phyloP scores from a whole-genome alignment of 805 yeast species.

The Kuraishia floccosa region DNA sequence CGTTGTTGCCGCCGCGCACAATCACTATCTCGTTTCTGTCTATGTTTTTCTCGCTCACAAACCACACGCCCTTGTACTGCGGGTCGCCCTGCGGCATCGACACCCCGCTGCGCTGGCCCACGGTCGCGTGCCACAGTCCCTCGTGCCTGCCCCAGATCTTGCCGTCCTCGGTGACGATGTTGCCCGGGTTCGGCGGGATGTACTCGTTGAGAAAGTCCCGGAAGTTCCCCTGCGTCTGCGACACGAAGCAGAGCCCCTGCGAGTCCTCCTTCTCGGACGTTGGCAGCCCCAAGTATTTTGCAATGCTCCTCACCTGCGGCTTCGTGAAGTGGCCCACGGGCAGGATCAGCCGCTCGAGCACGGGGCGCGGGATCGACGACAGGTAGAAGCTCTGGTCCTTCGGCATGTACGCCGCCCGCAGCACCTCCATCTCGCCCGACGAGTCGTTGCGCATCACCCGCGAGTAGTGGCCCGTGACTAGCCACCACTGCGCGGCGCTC shows the following conservation, averaged over 20 bases:
- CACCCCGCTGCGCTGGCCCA: slow-evolving; percentile 76
- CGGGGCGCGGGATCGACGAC: slow-evolving; percentile 44
- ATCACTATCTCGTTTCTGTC: slow-evolving; percentile 67
- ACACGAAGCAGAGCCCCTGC: slow-evolving; percentile 89
- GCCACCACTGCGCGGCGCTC: slow-evolving; percentile 49
- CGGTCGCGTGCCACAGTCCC: slow-evolving; percentile 92
- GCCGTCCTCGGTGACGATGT: slow-evolving; percentile 69
- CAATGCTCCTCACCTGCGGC: slow-evolving; percentile 62
- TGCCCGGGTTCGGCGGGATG: slow-evolving; percentile 63
- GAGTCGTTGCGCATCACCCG: slow-evolving; percentile 28
- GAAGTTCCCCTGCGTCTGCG: slow-evolving; percentile 48
- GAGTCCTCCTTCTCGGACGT: slow-evolving; percentile 84
- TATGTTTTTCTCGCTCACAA: slow-evolving; percentile 58
- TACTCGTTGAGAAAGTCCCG: slow-evolving; percentile 66
- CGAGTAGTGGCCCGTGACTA: slow-evolving; percentile 84
- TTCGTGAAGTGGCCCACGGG: slow-evolving; percentile 78
- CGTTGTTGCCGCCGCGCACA: slow-evolving; percentile 57
- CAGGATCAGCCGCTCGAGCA: slow-evolving; percentile 42
- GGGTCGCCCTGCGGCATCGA: slow-evolving; percentile 89
- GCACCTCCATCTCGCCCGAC: slow-evolving; percentile 28
- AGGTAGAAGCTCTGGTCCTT: slow-evolving; percentile 93
- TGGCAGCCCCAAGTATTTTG: slow-evolving; percentile 35
- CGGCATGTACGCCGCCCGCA: slow-evolving; percentile 41
- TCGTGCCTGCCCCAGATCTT: slow-evolving; percentile 68
- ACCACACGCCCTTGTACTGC: slow-evolving; percentile 70